Conservation (phyloP, 2,329 filamentous ascomycete species). For the Cladophialophora immunda region DNA sequence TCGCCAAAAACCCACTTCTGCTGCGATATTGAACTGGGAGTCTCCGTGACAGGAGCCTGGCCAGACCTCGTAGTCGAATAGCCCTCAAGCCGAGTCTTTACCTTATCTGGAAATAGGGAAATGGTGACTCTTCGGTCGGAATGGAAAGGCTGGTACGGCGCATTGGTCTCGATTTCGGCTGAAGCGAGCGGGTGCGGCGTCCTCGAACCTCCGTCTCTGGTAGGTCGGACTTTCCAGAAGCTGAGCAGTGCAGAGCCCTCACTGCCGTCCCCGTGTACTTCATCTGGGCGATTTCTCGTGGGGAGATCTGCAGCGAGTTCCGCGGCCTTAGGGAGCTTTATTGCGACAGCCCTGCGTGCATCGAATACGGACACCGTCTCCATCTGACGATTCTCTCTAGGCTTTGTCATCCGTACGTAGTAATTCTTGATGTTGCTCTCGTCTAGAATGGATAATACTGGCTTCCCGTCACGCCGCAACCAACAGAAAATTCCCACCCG, state of each 20-base stretch:
- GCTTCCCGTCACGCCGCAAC: slow-evolving; percentile 51
- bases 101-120: slow-evolving; percentile 65
- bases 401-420: slow-evolving; percentile 41
- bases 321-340: slow-evolving; percentile 31
- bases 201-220: slow-evolving; percentile 47
- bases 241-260: slow-evolving; percentile 38
- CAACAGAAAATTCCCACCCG: slow-evolving; percentile 57
- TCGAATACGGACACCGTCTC: slow-evolving; percentile 51
- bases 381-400: slow-evolving; percentile 38
- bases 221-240: slow-evolving; percentile 57
- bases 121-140: slow-evolving; percentile 86
- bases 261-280: slow-evolving; percentile 12
- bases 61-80: slow-evolving; percentile 11
- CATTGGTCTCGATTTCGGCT: slow-evolving; percentile 95
- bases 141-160: slow-evolving; percentile 95
- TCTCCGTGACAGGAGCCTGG: not conserved
- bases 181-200: slow-evolving; percentile 68
- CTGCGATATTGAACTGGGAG: not conserved
- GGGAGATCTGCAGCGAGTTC: slow-evolving; percentile 15
- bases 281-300: slow-evolving; percentile 17
- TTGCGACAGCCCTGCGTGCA: slow-evolving; percentile 36
- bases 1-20: slow-evolving; percentile 64
- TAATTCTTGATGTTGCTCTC: slow-evolving; percentile 49
- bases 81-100: not conserved
- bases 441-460: slow-evolving; percentile 55